Base-by-base conservation (phyloP, 495 filamentous ascomycete species). In the Penicillium taxi region DNA sequence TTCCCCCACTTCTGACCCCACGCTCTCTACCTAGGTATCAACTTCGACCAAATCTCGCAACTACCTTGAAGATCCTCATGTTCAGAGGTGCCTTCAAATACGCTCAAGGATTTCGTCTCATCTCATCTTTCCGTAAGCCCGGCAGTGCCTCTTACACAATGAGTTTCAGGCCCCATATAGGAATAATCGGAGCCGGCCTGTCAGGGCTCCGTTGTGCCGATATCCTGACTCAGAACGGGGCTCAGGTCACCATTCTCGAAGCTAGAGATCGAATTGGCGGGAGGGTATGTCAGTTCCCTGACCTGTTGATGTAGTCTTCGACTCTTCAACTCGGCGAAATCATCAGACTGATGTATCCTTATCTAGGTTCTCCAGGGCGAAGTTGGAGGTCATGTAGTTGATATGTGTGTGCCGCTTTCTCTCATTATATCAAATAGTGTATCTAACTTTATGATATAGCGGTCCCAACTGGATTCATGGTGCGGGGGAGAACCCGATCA, bases 391-490 rank as follows among this genome's bases (percentile, higher is more conserved):
- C 61, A 72, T 52, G 27, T 59, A 18, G 56, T 73, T n/a, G 70
- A 75, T 50, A 44, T 72, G 67, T 72, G 24, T 36, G 27, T 47
- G 45, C n/a, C n/a, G 19, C n/a, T 37, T 14, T 35, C 32, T 24
- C 25, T 5, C 9, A 24, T 21, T 33, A 8, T 11, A 23, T 15
- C 0, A 9, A 1, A n/a, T 21, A 20, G n/a, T 11, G 9, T 41
- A 34, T 36, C 53, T 38, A 49, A 22, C 6, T 38, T 4, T 14
- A 5, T 26, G 6, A 26, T 3, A 19, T 41, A 82, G 86, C 14
- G 90, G 90, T 5, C 81, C 90, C 5, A 96, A 96, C 52, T 96
- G 90, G 90, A 93, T 95, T 17, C 90, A 96, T 57, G 91, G 91
- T 23, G 82, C 83, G 0, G 72, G 79, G 1, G 61, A 82, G 32